Evolutionary conservation across 2,329 filamentous ascomycete species (phyloP).

Genomic region (Daldinia eschscholtzii): DNA sequence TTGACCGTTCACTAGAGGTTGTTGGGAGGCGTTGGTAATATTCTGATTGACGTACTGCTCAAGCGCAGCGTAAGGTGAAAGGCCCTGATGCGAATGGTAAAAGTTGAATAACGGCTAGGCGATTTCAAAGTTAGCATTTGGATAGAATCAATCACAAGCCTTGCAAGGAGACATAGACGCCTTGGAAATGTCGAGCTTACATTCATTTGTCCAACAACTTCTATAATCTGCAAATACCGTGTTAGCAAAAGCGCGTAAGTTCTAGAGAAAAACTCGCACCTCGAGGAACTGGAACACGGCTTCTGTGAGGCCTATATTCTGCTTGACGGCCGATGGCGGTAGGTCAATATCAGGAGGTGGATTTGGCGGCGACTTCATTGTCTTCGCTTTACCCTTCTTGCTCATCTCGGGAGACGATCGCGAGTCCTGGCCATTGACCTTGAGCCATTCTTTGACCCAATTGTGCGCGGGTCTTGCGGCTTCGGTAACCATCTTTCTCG

Average conservation of each 20-base stretch:
- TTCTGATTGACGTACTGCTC: slow-evolving; percentile 68
- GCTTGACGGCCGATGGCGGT: slow-evolving; percentile 69
- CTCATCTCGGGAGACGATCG: slow-evolving; percentile 75
- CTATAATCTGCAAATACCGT: slow-evolving; percentile 64
- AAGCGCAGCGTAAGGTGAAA: slow-evolving; percentile 70
- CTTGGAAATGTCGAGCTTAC: slow-evolving; percentile 41
- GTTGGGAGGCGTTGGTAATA: slow-evolving; percentile 57
- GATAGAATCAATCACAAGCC: neutral
- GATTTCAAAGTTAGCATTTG: slow-evolving; percentile 21
- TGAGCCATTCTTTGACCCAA: slow-evolving; percentile 76
- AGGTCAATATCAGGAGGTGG: slow-evolving; percentile 72
- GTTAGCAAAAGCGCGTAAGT: slow-evolving; percentile 45
- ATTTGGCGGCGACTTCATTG: slow-evolving; percentile 70
- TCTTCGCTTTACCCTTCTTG: slow-evolving; percentile 72
- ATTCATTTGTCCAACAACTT: slow-evolving; percentile 76
- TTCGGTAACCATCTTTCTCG: slow-evolving; percentile 73
- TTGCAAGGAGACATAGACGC: too few relatives aligned
- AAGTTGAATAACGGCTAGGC: slow-evolving; percentile 67
- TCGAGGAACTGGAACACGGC: slow-evolving; percentile 75
- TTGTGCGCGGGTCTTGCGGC: slow-evolving; percentile 72
- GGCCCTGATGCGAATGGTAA: slow-evolving; percentile 65
- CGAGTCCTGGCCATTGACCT: slow-evolving; percentile 67
- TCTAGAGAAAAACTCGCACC: slow-evolving; percentile 56
- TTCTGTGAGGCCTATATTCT: slow-evolving; percentile 69
- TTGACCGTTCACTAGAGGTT: slow-evolving; percentile 62